Percentiles rank a stretch among this genome's conserved stretches.
Evolutionary conservation across 306 rosid species (phyloP).

Genomic region (Cicer pinnatifidum): DNA sequence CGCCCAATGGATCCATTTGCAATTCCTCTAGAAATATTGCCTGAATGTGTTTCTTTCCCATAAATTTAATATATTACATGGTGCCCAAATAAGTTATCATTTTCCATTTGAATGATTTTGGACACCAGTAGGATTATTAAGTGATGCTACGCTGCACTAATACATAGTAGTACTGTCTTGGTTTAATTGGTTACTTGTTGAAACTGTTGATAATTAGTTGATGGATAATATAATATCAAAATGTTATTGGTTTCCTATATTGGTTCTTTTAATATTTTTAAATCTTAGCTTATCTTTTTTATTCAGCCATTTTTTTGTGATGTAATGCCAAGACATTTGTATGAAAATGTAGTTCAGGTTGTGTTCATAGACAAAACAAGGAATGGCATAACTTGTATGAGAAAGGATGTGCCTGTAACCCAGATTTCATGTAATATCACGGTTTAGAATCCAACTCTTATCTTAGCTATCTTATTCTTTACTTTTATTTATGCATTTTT

Average conservation of each 20-base stretch:
- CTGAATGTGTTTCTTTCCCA: slow-evolving; percentile 11
- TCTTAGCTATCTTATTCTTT: slow-evolving; percentile 15
- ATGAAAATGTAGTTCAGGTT: slow-evolving; percentile 17
- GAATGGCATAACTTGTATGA: slow-evolving; percentile 19
- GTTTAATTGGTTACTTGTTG: slow-evolving; percentile 26
- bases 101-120: slow-evolving; percentile 40
- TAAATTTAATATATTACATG: slow-evolving; percentile 20
- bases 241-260: background rate
- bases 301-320: background rate
- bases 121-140: slow-evolving; percentile 10
- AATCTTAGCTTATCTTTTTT: background rate
- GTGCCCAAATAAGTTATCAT: slow-evolving; percentile 26
- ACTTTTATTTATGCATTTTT: slow-evolving; percentile 6
- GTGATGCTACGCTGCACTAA: slow-evolving; percentile 20
- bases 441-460: background rate
- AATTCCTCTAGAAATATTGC: slow-evolving; percentile 5
- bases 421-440: background rate
- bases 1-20: background rate
- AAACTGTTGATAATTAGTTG: slow-evolving; percentile 17
- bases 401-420: slow-evolving; percentile 27
- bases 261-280: background rate
- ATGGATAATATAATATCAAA: slow-evolving; percentile 17
- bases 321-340: slow-evolving; percentile 1
- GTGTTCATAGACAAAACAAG: slow-evolving; percentile 37
- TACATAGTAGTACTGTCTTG: slow-evolving; percentile 12